phyloP scores from a whole-genome alignment of 2,329 filamentous ascomycete species.

The Xylaria sp. region DNA sequence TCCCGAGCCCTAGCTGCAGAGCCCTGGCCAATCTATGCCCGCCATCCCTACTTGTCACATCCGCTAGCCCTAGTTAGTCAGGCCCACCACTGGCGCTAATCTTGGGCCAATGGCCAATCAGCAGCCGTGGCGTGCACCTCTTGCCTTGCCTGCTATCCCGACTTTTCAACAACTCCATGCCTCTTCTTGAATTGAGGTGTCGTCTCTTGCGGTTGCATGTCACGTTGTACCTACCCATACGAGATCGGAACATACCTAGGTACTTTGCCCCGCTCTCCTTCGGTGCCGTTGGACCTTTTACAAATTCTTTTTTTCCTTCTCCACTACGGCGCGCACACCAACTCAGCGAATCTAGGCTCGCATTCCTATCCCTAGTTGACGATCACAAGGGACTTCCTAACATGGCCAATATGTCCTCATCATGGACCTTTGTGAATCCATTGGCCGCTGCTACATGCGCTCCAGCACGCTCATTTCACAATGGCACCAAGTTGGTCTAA shows the following conservation, averaged over 20 bases:
- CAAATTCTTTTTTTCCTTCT: conserved; percentile 16
- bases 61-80: conserved; percentile 36
- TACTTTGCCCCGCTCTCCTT: conserved; percentile 6
- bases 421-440: conserved; percentile 18
- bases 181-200: background rate
- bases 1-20: conserved; percentile 33
- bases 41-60: conserved; percentile 36
- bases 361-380: conserved; percentile 25
- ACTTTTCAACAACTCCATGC: background rate
- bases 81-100: conserved; percentile 38
- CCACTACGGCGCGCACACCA: conserved; percentile 17
- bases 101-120: conserved; percentile 35
- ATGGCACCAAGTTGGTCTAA: background rate
- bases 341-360: conserved; percentile 18
- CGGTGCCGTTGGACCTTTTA: conserved; percentile 8
- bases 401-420: conserved; percentile 27
- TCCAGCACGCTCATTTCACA: conserved; percentile 22
- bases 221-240: conserved; percentile 18
- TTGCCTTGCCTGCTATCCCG: conserved; percentile 13
- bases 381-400: conserved; percentile 7
- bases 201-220: conserved; percentile 17
- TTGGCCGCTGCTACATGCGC: conserved; percentile 24
- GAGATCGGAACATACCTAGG: conserved; percentile 14
- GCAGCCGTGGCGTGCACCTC: conserved; percentile 10
- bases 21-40: conserved; percentile 38